These are phyloP conservation scores for Clavispora asparagi DNA, from an alignment of 805 yeast genomes.

Conservation along the genomic window DNA sequence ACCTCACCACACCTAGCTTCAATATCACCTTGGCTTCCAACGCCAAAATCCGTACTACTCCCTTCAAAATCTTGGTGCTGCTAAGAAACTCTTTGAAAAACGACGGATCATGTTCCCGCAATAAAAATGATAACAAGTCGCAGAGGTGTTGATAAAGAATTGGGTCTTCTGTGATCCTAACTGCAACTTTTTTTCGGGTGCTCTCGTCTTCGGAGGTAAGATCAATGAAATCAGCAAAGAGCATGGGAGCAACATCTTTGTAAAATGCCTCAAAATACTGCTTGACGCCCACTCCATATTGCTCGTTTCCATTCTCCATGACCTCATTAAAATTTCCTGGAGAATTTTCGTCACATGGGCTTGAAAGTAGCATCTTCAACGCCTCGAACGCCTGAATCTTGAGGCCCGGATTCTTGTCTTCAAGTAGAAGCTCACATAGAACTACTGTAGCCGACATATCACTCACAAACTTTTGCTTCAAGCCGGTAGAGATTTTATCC, in stretches of 20 bases:
- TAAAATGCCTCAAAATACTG: conserved; percentile 59
- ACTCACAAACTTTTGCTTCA: conserved; percentile 36
- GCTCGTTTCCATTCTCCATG: conserved; percentile 6
- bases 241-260: conserved; percentile 49
- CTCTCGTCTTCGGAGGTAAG: conserved; percentile 13
- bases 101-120: conserved; percentile 55
- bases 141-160: conserved; percentile 54
- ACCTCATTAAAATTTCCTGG: conserved; percentile 5
- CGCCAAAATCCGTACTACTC: conserved; percentile 47
- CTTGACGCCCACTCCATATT: conserved; percentile 18
- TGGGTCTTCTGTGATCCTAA: conserved; percentile 26
- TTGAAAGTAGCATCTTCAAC: conserved; percentile 65
- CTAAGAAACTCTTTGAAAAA: conserved; percentile 60
- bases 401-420: conserved; percentile 64
- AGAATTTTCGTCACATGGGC: conserved; percentile 18
- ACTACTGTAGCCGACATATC: conserved; percentile 57
- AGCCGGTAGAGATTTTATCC: conserved; percentile 5
- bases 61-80: conserved; percentile 52
- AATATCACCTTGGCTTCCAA: conserved; percentile 44
- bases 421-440: conserved; percentile 53
- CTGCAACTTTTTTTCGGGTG: conserved; percentile 2
- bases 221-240: conserved; percentile 47
- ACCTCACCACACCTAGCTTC: conserved; percentile 63
- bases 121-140: conserved; percentile 65
- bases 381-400: conserved; percentile 85